These are phyloP conservation scores for Lachancea mirantina DNA, from an alignment of 805 yeast species.

Conservation along the genomic window DNA sequence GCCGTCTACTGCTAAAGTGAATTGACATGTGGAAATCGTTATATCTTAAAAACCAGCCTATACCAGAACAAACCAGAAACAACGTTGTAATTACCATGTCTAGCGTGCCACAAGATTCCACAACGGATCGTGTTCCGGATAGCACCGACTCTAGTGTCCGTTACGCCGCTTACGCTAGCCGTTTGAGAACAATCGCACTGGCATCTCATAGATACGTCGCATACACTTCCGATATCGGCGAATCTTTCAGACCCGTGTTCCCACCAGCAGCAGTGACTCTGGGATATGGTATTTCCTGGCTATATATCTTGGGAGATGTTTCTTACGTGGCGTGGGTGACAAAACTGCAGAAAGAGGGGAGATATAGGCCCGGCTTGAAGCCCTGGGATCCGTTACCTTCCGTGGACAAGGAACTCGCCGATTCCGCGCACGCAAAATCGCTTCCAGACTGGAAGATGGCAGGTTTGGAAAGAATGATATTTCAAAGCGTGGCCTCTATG, in stretches of 20 bases:
- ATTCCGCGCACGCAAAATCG: slow-evolving; percentile 33
- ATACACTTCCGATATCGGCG: slow-evolving; percentile 81
- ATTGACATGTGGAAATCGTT: too few species aligned
- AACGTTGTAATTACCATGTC: not conserved
- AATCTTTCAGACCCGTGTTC: slow-evolving; percentile 77
- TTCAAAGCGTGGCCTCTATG: slow-evolving; percentile 80
- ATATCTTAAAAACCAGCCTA: not conserved
- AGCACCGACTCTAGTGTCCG: slow-evolving; percentile 47
- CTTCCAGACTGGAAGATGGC: slow-evolving; percentile 63
- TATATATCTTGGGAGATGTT: slow-evolving; percentile 69
- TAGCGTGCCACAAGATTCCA: not conserved
- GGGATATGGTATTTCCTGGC: slow-evolving; percentile 73
- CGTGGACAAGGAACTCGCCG: slow-evolving; percentile 28
- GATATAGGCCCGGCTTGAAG: slow-evolving; percentile 48
- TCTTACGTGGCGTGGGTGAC: slow-evolving; percentile 67
- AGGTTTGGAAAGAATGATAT: slow-evolving; percentile 63
- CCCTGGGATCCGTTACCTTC: slow-evolving; percentile 57
- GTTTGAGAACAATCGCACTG: slow-evolving; percentile 59
- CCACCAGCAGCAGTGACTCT: slow-evolving; percentile 56
- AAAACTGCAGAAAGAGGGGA: slow-evolving; percentile 57
- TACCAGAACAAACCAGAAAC: not conserved
- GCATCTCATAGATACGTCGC: slow-evolving; percentile 82
- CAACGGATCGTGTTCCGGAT: slow-evolving; percentile 22
- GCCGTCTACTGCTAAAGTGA: too few species aligned
- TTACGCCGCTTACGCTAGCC: slow-evolving; percentile 77